These are phyloP conservation scores for Sugiyamaella lignohabitans DNA, from an alignment of 805 yeast species.

Conservation along the genomic window DNA sequence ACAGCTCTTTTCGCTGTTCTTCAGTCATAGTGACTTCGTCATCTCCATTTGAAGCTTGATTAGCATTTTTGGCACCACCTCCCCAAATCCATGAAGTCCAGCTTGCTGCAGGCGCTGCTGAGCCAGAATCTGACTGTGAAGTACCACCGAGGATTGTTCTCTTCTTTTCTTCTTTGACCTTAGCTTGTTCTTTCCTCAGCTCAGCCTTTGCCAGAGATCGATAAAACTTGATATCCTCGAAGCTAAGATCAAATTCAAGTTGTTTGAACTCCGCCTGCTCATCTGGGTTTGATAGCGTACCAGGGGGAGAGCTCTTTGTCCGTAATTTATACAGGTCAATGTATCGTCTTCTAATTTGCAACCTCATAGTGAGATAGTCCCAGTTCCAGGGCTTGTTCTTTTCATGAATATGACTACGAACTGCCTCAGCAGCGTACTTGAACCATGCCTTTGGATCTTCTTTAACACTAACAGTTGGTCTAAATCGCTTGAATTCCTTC, in stretches of 20 bases:
- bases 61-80: conserved; percentile 1
- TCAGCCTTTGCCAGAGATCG: conserved; percentile 71
- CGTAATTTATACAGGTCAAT: conserved; percentile 53
- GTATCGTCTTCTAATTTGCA: conserved; percentile 67
- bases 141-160: background rate
- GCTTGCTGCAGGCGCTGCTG: conserved; percentile 6
- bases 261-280: conserved; percentile 35
- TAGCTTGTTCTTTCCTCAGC: conserved; percentile 48
- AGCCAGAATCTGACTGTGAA: conserved; percentile 3
- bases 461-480: conserved; percentile 48
- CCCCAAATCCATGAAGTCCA: conserved; percentile 32
- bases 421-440: conserved; percentile 68
- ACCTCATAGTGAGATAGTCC: conserved; percentile 65
- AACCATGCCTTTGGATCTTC: conserved; percentile 82
- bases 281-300: conserved; percentile 19
- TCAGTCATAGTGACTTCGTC: conserved; percentile 53
- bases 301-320: conserved; percentile 38
- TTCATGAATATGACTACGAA: conserved; percentile 74
- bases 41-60: conserved; percentile 4
- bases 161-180: conserved; percentile 15
- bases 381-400: conserved; percentile 80
- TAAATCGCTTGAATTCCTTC: conserved; percentile 59
- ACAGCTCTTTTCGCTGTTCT: conserved; percentile 82
- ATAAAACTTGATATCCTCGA: conserved; percentile 79
- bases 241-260: conserved; percentile 55